Percentiles rank a stretch among this genome's conserved stretches.
Conservation (phyloP, 2,329 filamentous ascomycete genomes). For the Microcyclospora pomicola region DNA sequence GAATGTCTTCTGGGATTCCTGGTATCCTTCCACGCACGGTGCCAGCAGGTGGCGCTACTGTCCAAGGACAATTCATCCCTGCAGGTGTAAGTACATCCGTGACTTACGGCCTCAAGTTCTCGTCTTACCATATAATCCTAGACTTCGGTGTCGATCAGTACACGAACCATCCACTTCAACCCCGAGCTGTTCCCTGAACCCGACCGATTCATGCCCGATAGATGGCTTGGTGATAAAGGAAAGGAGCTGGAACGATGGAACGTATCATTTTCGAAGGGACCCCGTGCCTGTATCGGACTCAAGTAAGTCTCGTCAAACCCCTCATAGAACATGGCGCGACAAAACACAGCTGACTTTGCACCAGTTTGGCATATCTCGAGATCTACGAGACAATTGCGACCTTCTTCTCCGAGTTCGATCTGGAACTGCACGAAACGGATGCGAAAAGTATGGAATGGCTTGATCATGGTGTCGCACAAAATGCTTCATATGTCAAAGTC, state of each 20-base stretch:
- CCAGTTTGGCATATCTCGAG: conserved; percentile 15
- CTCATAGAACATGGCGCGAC: too few relatives aligned
- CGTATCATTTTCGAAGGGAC: conserved; percentile 23
- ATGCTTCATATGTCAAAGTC: too few relatives aligned
- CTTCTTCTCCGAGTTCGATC: conserved; percentile 9
- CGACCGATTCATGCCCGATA: conserved; percentile 22
- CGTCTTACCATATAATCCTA: conserved; percentile 15
- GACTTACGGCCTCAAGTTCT: too few relatives aligned
- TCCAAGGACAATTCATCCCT: conserved; percentile 23
- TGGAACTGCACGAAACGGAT: conserved; percentile 11
- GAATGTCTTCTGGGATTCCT: background rate
- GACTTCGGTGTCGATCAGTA: too few relatives aligned
- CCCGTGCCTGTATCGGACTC: conserved; percentile 20
- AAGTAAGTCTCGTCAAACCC: too few relatives aligned
- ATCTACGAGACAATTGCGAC: conserved; percentile 11
- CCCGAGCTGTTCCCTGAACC: conserved; percentile 23
- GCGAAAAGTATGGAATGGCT: conserved; percentile 7
- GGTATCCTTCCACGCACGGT: conserved; percentile 11
- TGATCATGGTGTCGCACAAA: too few relatives aligned
- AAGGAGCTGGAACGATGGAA: conserved; percentile 21
- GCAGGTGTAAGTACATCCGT: too few relatives aligned
- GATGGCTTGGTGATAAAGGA: conserved; percentile 18
- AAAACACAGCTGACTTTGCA: too few relatives aligned
- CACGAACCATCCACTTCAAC: too few relatives aligned
- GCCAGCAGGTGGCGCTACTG: conserved; percentile 24